Conservation (phyloP, 805 yeast species). For the Metschnikowia picachoensis region DNA sequence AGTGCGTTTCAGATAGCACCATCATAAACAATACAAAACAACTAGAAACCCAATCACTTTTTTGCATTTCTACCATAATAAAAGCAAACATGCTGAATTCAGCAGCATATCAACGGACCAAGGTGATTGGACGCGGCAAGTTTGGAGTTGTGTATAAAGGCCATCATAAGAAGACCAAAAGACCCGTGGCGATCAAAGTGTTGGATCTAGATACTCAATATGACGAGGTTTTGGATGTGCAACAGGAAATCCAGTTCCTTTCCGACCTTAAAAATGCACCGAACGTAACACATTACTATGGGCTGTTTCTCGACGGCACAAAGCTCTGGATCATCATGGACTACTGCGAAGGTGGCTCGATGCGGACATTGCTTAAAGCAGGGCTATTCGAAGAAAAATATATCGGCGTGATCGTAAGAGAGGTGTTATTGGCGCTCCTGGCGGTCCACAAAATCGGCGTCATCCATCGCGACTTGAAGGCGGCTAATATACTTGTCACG, state of each 20-base stretch:
- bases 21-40: neutral
- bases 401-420: conserved; percentile 81
- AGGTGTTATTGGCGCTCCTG: conserved; percentile 69
- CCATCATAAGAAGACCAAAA: conserved; percentile 59
- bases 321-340: conserved; percentile 97
- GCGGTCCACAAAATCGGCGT: conserved; percentile 86
- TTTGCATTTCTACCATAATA: too few relatives aligned
- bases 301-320: conserved; percentile 83
- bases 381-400: conserved; percentile 85
- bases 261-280: conserved; percentile 79
- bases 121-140: conserved; percentile 92
- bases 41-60: neutral
- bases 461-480: conserved; percentile 93
- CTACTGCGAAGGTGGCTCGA: conserved; percentile 93
- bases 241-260: conserved; percentile 83
- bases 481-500: conserved; percentile 88
- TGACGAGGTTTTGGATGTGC: conserved; percentile 94
- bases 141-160: conserved; percentile 97
- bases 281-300: conserved; percentile 91
- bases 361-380: conserved; percentile 78
- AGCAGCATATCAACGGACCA: conserved; percentile 64
- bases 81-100: conserved; percentile 9
- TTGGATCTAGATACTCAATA: conserved; percentile 87
- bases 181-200: conserved; percentile 88
- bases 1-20: too few relatives aligned